Evolutionary conservation across 768 basidiomycete genomes (phyloP), one percentile per base, ranked within the genome.

Genomic region (Boletus eberwhitei): DNA sequence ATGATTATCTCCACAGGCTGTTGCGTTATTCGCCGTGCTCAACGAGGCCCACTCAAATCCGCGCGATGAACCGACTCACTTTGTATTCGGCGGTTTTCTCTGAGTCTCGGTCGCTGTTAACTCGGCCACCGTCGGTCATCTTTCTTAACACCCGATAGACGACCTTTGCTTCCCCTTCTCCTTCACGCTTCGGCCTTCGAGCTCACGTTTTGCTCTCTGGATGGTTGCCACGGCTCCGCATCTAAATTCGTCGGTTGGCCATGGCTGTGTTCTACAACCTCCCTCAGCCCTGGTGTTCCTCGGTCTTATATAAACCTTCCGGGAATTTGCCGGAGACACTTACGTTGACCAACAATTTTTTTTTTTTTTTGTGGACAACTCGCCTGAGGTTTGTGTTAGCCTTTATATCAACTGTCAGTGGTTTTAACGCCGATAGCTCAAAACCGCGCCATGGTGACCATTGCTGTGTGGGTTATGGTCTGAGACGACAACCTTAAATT

Each of bases 291-390:
- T 46, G 36, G n/a, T 16, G 5, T 8, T 16, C 32, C 24, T 35
- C 11, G 34, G 31, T 38, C 22, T 54, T 31, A 6, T 35, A 39
- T 40, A 14, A 34, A 14, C 31, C 5, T 21, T 42, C 14, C 35
- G n/a, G 32, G 32, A 38, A 41, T 29, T 60, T 34, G 43, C 56
- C 46, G 17, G 47, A 17, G 35, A 31, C n/a, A n/a, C 29, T 61
- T 62, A 62, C 44, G 60, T 63, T 53, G 45, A 61, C n/a, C 19
- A n/a, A n/a, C n/a, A n/a, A n/a, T n/a, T n/a, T n/a, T 52, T 42
- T 40, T 53, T 49, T 60, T 29, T 29, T 29, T 29, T 9, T 4
- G 29, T 29, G 4, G 29, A 9, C 8, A 0, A 12, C 29, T 29
- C 29, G 29, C 29, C 29, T n/a, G n/a, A n/a, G n/a, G n/a, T n/a